A percentile compares a stretch with the other conserved stretches of the same genome.
These are phyloP conservation scores for Barbatosphaeria neglecta DNA, from an alignment of 495 filamentous ascomycete species.

Conservation along the genomic window DNA sequence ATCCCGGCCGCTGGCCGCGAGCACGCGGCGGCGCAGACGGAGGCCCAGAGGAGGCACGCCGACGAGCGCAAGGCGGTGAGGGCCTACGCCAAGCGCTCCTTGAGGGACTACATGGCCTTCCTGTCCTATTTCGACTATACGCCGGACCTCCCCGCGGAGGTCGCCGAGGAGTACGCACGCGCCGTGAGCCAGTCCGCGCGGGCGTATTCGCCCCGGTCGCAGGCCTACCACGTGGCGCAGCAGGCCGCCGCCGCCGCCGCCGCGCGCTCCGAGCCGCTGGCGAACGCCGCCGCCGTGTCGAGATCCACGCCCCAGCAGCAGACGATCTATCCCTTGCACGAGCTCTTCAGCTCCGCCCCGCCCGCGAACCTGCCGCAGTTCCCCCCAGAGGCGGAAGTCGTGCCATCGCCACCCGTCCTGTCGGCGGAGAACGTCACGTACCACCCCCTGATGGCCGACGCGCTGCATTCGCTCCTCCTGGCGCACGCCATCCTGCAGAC, in stretches of 20 bases:
- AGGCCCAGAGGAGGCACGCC: conserved; percentile 30
- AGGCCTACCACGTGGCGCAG: conserved; percentile 10
- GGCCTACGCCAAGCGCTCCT: conserved; percentile 58
- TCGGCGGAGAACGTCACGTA: conserved; percentile 60
- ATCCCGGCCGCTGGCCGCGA: not conserved
- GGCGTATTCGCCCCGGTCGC: conserved; percentile 11
- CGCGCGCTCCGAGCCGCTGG: conserved; percentile 2
- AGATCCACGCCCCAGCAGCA: conserved; percentile 10
- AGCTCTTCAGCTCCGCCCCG: conserved; percentile 44
- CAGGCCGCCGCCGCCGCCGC: conserved; percentile 2
- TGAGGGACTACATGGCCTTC: conserved; percentile 58
- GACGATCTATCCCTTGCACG: conserved; percentile 35
- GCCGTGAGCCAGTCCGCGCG: conserved; percentile 47
- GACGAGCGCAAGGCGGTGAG: conserved; percentile 56
- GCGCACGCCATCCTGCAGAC: conserved; percentile 66
- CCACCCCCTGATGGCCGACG: conserved; percentile 65
- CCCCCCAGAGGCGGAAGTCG: conserved; percentile 30
- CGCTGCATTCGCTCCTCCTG: conserved; percentile 60
- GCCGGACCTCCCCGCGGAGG: conserved; percentile 50
- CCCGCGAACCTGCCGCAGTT: conserved; percentile 46
- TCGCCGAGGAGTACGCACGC: conserved; percentile 54
- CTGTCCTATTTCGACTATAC: conserved; percentile 66
- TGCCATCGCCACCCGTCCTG: conserved; percentile 15
- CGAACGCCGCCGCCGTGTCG: not conserved
- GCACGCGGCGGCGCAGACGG: conserved; percentile 19